Percentiles rank a stretch among this genome's conserved stretches.
phyloP scores from a whole-genome alignment of 352 stramenopile species.

The Phytophthora hibernalis region DNA sequence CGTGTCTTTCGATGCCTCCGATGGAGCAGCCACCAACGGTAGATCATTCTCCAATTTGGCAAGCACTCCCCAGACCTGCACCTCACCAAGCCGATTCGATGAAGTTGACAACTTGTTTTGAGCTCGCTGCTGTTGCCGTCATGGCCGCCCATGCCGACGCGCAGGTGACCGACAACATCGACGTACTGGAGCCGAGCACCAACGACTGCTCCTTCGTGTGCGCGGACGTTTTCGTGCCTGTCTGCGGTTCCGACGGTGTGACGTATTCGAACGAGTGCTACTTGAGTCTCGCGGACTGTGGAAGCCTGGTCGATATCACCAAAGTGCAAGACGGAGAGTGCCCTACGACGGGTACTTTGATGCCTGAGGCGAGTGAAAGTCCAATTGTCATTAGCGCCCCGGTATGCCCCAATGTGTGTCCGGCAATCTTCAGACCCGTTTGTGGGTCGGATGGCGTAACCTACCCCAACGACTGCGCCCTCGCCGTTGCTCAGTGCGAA shows the following conservation, averaged over 20 bases:
- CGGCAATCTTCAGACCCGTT: conserved; percentile 45
- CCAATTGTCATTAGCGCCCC: neutral
- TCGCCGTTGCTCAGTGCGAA: conserved; percentile 36
- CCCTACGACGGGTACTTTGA: neutral
- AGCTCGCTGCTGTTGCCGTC: neutral
- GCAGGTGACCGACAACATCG: no score
- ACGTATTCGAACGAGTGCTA: conserved; percentile 32
- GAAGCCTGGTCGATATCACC: conserved; percentile 9
- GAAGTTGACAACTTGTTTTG: conserved; percentile 1
- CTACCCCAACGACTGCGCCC: conserved; percentile 57
- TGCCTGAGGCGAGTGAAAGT: no score
- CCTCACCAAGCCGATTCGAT: neutral
- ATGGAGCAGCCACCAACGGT: neutral
- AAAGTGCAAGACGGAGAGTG: conserved; percentile 20
- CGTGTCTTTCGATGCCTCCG: neutral
- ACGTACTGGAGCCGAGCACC: no score
- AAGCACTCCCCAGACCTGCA: neutral
- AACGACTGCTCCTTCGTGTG: conserved; percentile 17
- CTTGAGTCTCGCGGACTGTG: conserved; percentile 20
- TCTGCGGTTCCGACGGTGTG: conserved; percentile 22
- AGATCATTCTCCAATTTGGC: conserved; percentile 14
- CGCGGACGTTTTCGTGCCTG: conserved; percentile 4
- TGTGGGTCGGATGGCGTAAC: conserved; percentile 63
- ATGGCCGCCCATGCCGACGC: neutral
- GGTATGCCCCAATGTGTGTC: conserved; percentile 30